Evolutionary conservation across 2,329 filamentous ascomycete genomes (phyloP).

Genomic region (Pezicula neosporulosa): DNA sequence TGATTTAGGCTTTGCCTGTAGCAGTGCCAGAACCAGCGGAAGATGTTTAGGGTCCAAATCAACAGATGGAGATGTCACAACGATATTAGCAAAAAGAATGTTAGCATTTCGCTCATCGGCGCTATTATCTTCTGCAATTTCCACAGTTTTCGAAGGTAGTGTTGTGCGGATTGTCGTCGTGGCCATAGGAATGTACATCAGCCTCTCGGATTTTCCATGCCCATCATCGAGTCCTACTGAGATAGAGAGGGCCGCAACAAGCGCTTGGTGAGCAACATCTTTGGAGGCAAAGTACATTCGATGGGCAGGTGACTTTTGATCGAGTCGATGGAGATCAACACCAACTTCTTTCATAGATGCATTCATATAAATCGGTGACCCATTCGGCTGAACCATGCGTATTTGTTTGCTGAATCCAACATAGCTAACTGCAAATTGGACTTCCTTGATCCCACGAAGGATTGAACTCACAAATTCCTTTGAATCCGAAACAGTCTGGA

Average conservation of each 20-base stretch:
- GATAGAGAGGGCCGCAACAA: slow-evolving; percentile 88
- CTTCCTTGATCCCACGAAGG: slow-evolving; percentile 88
- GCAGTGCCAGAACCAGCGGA: slow-evolving; percentile 75
- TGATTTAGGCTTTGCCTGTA: slow-evolving; percentile 52
- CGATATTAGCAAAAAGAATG: slow-evolving; percentile 92
- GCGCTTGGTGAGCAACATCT: slow-evolving; percentile 91
- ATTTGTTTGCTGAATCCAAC: slow-evolving; percentile 82
- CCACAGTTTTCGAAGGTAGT: slow-evolving; percentile 88
- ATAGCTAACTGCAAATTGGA: slow-evolving; percentile 92
- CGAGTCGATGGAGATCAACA: slow-evolving; percentile 85
- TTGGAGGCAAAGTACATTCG: slow-evolving; percentile 96
- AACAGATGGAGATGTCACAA: slow-evolving; percentile 91
- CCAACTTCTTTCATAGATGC: slow-evolving; percentile 95
- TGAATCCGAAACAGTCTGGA: slow-evolving; percentile 84
- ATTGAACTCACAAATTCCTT: slow-evolving; percentile 91
- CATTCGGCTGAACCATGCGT: slow-evolving; percentile 60
- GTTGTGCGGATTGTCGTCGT: slow-evolving; percentile 95
- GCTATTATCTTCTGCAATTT: slow-evolving; percentile 68
- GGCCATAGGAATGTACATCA: slow-evolving; percentile 95
- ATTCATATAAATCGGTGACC: slow-evolving; percentile 75
- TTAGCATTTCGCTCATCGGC: slow-evolving; percentile 88
- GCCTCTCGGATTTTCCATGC: slow-evolving; percentile 77
- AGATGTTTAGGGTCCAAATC: slow-evolving; percentile 91
- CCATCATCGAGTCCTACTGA: slow-evolving; percentile 90
- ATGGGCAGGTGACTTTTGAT: slow-evolving; percentile 89